Evolutionary conservation across 176 grass and related monocot genomes (phyloP).

Genomic region (Phoenix dactylifera): DNA sequence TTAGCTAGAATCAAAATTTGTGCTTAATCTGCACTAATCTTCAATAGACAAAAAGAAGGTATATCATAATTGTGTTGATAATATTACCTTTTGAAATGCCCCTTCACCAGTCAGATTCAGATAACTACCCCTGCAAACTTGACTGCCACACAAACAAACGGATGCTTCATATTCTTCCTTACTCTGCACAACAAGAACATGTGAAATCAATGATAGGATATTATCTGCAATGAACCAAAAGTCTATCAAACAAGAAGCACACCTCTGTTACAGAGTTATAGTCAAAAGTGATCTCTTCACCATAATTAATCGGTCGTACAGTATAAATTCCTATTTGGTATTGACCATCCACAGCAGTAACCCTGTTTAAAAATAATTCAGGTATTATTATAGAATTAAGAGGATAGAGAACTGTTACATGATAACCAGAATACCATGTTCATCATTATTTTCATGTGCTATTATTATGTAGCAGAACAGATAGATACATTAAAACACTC

Average conservation of each 20-base stretch:
- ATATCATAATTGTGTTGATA: slow-evolving; percentile 9
- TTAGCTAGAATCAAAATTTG: too few relatives aligned
- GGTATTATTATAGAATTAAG: too few relatives aligned
- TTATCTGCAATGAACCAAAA: too few relatives aligned
- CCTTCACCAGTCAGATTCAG: slow-evolving; percentile 93
- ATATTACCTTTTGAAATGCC: slow-evolving; percentile 82
- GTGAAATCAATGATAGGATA: neutral
- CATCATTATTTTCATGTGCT: too few relatives aligned
- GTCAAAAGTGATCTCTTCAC: slow-evolving; percentile 99
- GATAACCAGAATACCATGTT: too few relatives aligned
- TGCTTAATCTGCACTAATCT: too few relatives aligned
- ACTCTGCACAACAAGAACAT: slow-evolving; percentile 47
- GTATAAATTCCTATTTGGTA: slow-evolving; percentile 98
- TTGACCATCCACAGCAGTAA: slow-evolving; percentile 95
- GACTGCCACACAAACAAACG: slow-evolving; percentile 92
- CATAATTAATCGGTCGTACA: slow-evolving; percentile 80
- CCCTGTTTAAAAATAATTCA: slow-evolving; percentile 27
- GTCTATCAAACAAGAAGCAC: slow-evolving; percentile 10
- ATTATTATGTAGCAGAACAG: too few relatives aligned
- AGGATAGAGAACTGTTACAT: too few relatives aligned
- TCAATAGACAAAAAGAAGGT: neutral
- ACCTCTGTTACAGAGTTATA: slow-evolving; percentile 99
- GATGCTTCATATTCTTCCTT: slow-evolving; percentile 99
- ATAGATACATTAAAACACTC: too few relatives aligned
- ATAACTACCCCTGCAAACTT: slow-evolving; percentile 97